Percentiles rank a stretch among this genome's conserved stretches.
Conservation (phyloP, 441 rosid species). For the Dalechampia spathulata region DNA sequence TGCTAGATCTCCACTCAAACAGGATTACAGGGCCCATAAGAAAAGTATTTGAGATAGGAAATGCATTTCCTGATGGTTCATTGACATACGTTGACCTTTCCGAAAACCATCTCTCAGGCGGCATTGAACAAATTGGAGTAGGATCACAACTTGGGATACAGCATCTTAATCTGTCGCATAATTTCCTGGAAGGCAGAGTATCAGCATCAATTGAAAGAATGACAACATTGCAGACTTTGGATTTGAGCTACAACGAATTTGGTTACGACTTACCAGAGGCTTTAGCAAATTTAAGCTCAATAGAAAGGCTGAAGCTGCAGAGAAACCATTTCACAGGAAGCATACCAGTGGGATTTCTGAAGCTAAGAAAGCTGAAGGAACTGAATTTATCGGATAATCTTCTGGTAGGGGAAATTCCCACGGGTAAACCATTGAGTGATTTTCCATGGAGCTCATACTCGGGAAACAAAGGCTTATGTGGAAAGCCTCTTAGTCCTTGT, state of each 20-base stretch:
- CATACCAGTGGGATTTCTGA: conserved; percentile 37
- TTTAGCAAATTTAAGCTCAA: conserved; percentile 30
- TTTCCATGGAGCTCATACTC: conserved; percentile 40
- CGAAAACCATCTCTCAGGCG: conserved; percentile 31
- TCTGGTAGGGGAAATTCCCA: conserved; percentile 39
- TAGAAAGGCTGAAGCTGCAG: conserved; percentile 42
- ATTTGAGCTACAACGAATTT: conserved; percentile 34
- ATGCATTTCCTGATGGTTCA: conserved; percentile 35
- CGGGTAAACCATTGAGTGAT: conserved; percentile 34
- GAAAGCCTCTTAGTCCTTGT: conserved; percentile 46
- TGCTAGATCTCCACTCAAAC: conserved; percentile 47
- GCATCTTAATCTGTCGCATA: conserved; percentile 34
- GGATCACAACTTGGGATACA: conserved; percentile 23
- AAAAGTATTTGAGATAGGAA: conserved; percentile 29
- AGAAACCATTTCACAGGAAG: conserved; percentile 35
- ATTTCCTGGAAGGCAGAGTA: conserved; percentile 21
- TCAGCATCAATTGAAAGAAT: conserved; percentile 24
- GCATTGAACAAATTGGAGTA: conserved; percentile 23
- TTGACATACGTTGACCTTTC: conserved; percentile 41
- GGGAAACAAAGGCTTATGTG: conserved; percentile 50
- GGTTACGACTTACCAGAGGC: conserved; percentile 27
- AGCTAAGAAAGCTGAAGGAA: conserved; percentile 33
- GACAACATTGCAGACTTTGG: conserved; percentile 24
- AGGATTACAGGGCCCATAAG: conserved; percentile 30
- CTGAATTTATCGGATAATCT: conserved; percentile 44